Conservation (phyloP, 805 yeast genomes). For the Teunomyces aglyptinius region DNA sequence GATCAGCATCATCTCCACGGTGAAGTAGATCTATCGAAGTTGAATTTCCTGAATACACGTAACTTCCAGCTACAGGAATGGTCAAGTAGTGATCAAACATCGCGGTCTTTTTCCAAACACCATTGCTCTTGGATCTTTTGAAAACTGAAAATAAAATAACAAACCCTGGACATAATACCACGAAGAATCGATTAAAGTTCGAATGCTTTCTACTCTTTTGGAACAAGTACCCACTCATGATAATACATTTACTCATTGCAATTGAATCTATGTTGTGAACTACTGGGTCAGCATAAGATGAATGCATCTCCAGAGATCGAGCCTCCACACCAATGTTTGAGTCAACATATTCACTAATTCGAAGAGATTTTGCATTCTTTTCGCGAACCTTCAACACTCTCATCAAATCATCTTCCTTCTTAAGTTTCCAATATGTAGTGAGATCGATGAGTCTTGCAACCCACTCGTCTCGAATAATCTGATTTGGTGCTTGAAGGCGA, state of each 20-base stretch:
- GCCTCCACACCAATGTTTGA: slow-evolving; percentile 45
- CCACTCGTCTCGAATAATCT: slow-evolving; percentile 62
- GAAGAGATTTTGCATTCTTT: slow-evolving; percentile 45
- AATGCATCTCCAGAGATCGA: slow-evolving; percentile 12
- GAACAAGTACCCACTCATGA: slow-evolving; percentile 65
- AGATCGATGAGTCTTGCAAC: slow-evolving; percentile 46
- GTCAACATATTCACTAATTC: slow-evolving; percentile 56
- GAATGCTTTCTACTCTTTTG: slow-evolving; percentile 70
- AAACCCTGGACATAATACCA: slow-evolving; percentile 68
- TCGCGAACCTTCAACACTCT: slow-evolving; percentile 37
- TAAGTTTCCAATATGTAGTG: slow-evolving; percentile 57
- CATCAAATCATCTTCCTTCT: slow-evolving; percentile 40
- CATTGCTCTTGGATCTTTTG: slow-evolving; percentile 46
- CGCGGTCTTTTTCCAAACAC: slow-evolving; percentile 43
- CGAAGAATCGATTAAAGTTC: slow-evolving; percentile 59
- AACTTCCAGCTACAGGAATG: slow-evolving; percentile 65
- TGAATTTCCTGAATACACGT: slow-evolving; percentile 68
- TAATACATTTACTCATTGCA: slow-evolving; percentile 58
- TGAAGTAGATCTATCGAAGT: slow-evolving; percentile 56
- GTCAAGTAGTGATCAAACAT: slow-evolving; percentile 54
- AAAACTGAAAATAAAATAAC: slow-evolving; percentile 56
- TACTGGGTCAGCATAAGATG: slow-evolving; percentile 49
- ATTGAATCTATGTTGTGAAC: slow-evolving; percentile 56
- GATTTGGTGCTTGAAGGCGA: slow-evolving; percentile 55
- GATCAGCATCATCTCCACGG: slow-evolving; percentile 46